Evolutionary conservation across 208 protist species (phyloP).

Genomic region (Novymonas esmeraldas): DNA sequence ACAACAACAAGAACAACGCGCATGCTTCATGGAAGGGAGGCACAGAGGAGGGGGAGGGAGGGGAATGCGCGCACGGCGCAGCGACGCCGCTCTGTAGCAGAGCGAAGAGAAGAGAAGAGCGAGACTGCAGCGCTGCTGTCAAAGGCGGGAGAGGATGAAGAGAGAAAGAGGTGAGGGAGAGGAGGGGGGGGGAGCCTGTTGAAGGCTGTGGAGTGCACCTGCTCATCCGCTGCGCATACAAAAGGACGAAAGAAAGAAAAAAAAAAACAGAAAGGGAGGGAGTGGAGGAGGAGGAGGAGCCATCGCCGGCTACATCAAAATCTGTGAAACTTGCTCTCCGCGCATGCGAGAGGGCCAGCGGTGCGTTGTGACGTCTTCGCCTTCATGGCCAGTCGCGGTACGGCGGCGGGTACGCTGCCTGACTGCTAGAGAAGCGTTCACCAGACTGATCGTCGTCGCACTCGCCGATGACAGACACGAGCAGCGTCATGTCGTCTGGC

Average conservation of each 20-base stretch:
- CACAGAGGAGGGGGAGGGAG: too few relatives aligned
- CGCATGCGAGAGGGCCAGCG: not conserved
- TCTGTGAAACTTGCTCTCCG: too few relatives aligned
- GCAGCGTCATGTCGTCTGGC: conserved; percentile 77
- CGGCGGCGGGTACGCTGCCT: conserved; percentile 46
- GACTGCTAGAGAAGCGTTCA: conserved; percentile 49
- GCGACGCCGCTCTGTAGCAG: too few relatives aligned
- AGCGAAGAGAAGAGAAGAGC: not conserved
- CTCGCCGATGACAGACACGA: conserved; percentile 59
- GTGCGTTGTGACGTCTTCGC: not conserved
- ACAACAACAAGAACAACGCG: too few relatives aligned
- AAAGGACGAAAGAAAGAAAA: not conserved
- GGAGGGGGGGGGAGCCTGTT: not conserved
- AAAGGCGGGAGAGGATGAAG: not conserved
- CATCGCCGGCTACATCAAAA: too few relatives aligned
- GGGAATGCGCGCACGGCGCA: too few relatives aligned
- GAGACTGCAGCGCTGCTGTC: too few relatives aligned
- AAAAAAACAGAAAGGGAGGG: not conserved
- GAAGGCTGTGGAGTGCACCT: too few relatives aligned
- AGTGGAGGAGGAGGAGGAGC: not conserved
- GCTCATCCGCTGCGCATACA: too few relatives aligned
- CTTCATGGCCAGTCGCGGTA: conserved; percentile 71
- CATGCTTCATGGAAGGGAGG: too few relatives aligned
- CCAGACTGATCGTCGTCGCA: conserved; percentile 44
- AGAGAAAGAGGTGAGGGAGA: not conserved